Percentiles rank a stretch among this genome's conserved stretches.
Conservation (phyloP, 148 eudicot species). For the Amaranthus hypochondriacus region DNA sequence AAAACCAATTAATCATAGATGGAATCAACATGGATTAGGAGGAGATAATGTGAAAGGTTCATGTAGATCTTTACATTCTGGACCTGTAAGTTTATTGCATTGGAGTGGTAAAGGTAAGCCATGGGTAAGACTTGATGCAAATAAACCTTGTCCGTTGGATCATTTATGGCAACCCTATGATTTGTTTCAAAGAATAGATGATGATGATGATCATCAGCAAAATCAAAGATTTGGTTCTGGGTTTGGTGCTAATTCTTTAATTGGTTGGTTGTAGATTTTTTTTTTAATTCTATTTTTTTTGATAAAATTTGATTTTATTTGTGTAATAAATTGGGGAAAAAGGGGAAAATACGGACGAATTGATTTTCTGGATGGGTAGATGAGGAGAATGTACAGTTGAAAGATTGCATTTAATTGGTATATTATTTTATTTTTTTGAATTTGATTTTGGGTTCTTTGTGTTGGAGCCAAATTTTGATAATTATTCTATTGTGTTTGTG, state of each 20-base stretch:
- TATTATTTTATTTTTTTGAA: constrained; percentile 2
- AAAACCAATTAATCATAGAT: constrained; percentile 56
- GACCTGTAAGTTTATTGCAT: constrained; percentile 77
- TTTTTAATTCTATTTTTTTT: neutral
- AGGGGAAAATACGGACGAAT: neutral
- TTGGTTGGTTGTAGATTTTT: constrained; percentile 27
- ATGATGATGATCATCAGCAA: neutral
- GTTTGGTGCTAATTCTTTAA: constrained; percentile 17
- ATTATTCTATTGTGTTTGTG: constrained; percentile 3
- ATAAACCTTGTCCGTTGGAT: constrained; percentile 70
- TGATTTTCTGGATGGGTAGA: constrained; percentile 26
- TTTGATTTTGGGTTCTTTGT: constrained; percentile 14
- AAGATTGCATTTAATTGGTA: constrained; percentile 12
- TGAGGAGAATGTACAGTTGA: constrained; percentile 32
- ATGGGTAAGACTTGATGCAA: constrained; percentile 65
- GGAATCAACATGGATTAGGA: constrained; percentile 85
- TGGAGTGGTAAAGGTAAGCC: constrained; percentile 92
- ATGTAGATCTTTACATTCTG: constrained; percentile 64
- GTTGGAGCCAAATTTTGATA: constrained; percentile 29
- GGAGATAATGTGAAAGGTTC: constrained; percentile 76
- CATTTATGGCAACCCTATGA: constrained; percentile 77
- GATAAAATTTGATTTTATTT: neutral
- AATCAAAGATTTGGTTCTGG: constrained; percentile 5
- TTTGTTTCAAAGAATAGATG: constrained; percentile 34
- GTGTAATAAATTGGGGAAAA: neutral